A percentile compares a stretch with the other conserved stretches of the same genome.
Evolutionary conservation across 495 filamentous ascomycete species (phyloP).

Genomic region (Lasiosphaeriaceae sp.): DNA sequence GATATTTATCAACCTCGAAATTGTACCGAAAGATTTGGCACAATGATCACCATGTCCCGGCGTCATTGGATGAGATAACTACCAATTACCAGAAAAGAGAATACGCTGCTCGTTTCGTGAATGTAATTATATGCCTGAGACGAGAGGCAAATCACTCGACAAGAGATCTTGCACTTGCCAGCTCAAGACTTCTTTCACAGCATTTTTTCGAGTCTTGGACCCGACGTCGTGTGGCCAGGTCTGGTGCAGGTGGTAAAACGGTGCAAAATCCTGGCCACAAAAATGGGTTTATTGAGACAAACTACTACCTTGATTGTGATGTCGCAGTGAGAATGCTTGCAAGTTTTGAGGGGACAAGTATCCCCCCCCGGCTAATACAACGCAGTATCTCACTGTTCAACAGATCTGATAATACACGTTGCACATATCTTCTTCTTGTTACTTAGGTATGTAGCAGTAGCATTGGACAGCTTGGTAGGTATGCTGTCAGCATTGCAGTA

Average conservation of each 20-base stretch:
- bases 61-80: too few relatives aligned
- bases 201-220: not conserved
- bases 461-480: not conserved
- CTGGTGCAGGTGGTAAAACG: not conserved
- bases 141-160: not conserved
- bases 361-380: not conserved
- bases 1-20: too few relatives aligned
- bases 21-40: too few relatives aligned
- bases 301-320: not conserved
- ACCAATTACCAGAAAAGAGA: too few relatives aligned
- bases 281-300: not conserved
- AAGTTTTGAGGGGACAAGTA: not conserved
- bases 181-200: not conserved
- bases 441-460: not conserved
- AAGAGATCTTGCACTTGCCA: not conserved
- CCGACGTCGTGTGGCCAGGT: not conserved
- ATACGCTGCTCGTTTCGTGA: too few relatives aligned
- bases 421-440: too few relatives aligned
- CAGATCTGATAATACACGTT: too few relatives aligned
- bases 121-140: not conserved
- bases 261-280: not conserved
- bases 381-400: too few relatives aligned
- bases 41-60: too few relatives aligned
- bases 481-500: not conserved
- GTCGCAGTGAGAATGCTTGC: not conserved